Evolutionary conservation across 2,329 filamentous ascomycete genomes (phyloP).

Genomic region (Trichoderma sp.): DNA sequence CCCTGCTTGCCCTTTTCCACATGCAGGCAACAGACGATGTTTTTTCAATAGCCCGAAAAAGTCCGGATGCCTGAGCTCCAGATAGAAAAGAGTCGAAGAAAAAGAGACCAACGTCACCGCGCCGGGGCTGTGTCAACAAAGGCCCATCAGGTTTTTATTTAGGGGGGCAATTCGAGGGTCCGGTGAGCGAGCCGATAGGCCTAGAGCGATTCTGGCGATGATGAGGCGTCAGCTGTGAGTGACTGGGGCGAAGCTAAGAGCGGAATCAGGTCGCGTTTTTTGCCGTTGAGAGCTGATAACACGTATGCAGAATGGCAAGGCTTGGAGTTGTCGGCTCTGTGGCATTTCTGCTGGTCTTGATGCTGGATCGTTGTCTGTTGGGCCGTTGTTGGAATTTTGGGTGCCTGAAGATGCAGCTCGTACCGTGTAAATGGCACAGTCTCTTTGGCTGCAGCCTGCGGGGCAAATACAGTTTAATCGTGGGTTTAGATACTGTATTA

Average conservation of each 20-base stretch:
- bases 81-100: background rate
- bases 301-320: background rate
- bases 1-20: background rate
- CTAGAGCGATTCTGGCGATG: conserved; percentile 9
- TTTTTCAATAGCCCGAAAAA: background rate
- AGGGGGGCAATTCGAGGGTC: conserved; percentile 1
- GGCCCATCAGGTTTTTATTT: conserved; percentile 22
- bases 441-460: background rate
- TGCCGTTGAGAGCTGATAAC: background rate
- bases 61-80: background rate
- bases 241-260: conserved; percentile 16
- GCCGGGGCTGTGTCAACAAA: conserved; percentile 24
- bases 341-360: background rate
- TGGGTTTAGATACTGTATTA: background rate
- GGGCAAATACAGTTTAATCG: background rate
- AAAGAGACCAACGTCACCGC: conserved; percentile 27
- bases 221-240: conserved; percentile 24
- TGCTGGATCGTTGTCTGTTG: background rate
- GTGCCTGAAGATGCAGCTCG: background rate
- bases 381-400: background rate
- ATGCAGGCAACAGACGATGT: background rate
- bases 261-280: background rate
- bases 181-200: conserved; percentile 24
- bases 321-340: background rate
- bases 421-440: conserved; percentile 6